Evolutionary conservation across 108 stramenopile genomes (phyloP).

Genomic region (Nitzschia sp.): DNA sequence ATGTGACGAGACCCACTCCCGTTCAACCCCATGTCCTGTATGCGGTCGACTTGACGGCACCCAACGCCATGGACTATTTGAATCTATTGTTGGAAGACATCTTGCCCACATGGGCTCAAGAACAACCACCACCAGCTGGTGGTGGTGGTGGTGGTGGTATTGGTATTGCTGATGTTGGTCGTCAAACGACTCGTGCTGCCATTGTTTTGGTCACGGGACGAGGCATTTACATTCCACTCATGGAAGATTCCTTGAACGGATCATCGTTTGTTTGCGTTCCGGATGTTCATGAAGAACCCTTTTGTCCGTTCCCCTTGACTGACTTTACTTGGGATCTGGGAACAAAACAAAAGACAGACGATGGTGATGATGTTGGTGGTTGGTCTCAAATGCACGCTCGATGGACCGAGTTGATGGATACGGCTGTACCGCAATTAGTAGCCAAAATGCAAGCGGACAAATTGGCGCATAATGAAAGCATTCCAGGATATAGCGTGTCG

Average conservation of each 20-base stretch:
- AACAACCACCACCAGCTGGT: too few relatives aligned
- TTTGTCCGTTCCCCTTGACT: constrained; percentile 62
- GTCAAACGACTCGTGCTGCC: constrained; percentile 31
- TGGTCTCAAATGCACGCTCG: neutral
- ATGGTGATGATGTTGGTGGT: too few relatives aligned
- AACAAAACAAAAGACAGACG: constrained; percentile 1
- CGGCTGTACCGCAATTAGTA: constrained; percentile 14
- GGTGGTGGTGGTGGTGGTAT: too few relatives aligned
- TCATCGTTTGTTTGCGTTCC: constrained; percentile 62
- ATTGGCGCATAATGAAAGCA: neutral
- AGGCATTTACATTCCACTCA: constrained; percentile 44
- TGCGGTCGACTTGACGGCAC: constrained; percentile 70
- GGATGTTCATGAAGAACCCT: constrained; percentile 76
- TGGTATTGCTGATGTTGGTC: constrained; percentile 24
- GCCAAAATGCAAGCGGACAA: constrained; percentile 8
- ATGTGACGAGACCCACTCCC: constrained; percentile 49
- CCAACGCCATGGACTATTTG: constrained; percentile 26
- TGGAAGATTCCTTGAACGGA: constrained; percentile 7
- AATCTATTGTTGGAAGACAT: constrained; percentile 30
- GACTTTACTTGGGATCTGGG: constrained; percentile 59
- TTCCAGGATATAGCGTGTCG: constrained; percentile 25
- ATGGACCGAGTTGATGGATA: constrained; percentile 41
- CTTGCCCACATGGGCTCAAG: constrained; percentile 18
- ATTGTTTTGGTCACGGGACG: constrained; percentile 45
- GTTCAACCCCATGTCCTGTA: constrained; percentile 47